phyloP scores from a whole-genome alignment of 2,329 filamentous ascomycete genomes.

The Colletotrichum magnum region DNA sequence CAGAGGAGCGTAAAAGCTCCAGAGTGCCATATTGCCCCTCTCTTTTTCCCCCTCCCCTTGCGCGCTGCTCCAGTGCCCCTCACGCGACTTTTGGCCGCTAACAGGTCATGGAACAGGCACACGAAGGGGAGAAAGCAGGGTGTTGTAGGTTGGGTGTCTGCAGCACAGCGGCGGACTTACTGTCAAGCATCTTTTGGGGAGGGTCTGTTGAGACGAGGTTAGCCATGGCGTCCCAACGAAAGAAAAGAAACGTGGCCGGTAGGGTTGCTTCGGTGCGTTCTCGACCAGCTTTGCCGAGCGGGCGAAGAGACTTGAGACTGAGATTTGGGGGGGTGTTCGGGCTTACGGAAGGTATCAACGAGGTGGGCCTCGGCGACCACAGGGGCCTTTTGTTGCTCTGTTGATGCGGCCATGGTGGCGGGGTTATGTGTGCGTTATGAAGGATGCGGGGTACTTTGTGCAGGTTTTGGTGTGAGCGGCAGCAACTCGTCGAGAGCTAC shows the following conservation, averaged over 20 bases:
- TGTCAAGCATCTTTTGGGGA: constrained; percentile 76
- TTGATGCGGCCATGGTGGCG: constrained; percentile 60
- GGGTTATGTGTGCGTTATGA: constrained; percentile 38
- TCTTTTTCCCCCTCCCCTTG: constrained; percentile 20
- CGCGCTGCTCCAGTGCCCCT: constrained; percentile 36
- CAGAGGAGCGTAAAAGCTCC: constrained; percentile 23
- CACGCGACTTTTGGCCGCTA: constrained; percentile 37
- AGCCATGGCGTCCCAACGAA: constrained; percentile 32
- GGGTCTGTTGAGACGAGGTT: constrained; percentile 62
- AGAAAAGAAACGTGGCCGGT: not conserved
- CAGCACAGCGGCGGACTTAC: constrained; percentile 61
- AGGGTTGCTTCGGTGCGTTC: not conserved
- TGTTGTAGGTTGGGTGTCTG: constrained; percentile 17
- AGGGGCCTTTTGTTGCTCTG: constrained; percentile 59
- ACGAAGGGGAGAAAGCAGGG: not conserved
- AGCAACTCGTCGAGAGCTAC: constrained; percentile 20
- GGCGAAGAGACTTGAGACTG: too few relatives aligned
- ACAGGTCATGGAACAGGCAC: constrained; percentile 23
- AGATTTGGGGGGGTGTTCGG: constrained; percentile 36
- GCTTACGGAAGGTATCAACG: constrained; percentile 80
- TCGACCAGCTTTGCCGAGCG: not conserved
- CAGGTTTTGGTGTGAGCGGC: constrained; percentile 14
- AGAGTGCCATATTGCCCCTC: constrained; percentile 29
- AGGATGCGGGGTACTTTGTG: constrained; percentile 40
- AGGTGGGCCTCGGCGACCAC: constrained; percentile 83